Percentiles rank a stretch among this genome's conserved stretches.
Evolutionary conservation across 495 filamentous ascomycete genomes (phyloP).

Genomic region (Penicillium angulare): DNA sequence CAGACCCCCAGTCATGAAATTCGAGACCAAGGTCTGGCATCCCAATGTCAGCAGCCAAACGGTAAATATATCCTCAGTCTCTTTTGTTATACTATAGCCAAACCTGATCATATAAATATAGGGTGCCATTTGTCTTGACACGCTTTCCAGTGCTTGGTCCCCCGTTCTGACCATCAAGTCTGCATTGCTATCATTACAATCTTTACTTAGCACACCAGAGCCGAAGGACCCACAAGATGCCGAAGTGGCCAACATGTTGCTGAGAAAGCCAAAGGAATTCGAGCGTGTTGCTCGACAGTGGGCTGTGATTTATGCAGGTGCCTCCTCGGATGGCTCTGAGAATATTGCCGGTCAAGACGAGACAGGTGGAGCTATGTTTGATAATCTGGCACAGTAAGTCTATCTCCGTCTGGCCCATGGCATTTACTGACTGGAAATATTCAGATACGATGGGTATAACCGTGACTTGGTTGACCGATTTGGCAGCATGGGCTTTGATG

Average conservation of each 20-base stretch:
- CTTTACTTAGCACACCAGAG: slow-evolving; percentile 88
- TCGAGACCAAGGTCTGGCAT: slow-evolving; percentile 96
- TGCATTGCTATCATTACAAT: slow-evolving; percentile 87
- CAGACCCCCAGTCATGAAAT: slow-evolving; percentile 87
- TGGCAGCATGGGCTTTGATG: slow-evolving; percentile 88
- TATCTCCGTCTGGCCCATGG: not conserved
- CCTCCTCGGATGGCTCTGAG: slow-evolving; percentile 55
- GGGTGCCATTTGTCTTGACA: slow-evolving; percentile 98
- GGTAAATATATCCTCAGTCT: too few relatives aligned
- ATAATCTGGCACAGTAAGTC: slow-evolving; percentile 46
- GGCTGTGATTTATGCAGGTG: slow-evolving; percentile 81
- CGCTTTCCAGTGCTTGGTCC: slow-evolving; percentile 84
- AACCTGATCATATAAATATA: slow-evolving; percentile 27
- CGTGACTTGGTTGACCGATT: slow-evolving; percentile 86
- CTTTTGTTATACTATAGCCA: too few relatives aligned
- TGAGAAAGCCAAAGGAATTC: slow-evolving; percentile 74
- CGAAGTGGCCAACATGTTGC: slow-evolving; percentile 90
- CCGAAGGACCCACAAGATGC: slow-evolving; percentile 97
- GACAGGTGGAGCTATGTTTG: slow-evolving; percentile 36
- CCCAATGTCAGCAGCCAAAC: slow-evolving; percentile 96
- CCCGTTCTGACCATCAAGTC: slow-evolving; percentile 96
- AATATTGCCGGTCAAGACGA: slow-evolving; percentile 51
- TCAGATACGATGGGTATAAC: slow-evolving; percentile 87
- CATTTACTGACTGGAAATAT: slow-evolving; percentile 1
- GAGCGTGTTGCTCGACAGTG: slow-evolving; percentile 83